These are phyloP conservation scores for Endothia cerciana DNA, from an alignment of 2,329 filamentous ascomycete genomes.

Conservation along the genomic window DNA sequence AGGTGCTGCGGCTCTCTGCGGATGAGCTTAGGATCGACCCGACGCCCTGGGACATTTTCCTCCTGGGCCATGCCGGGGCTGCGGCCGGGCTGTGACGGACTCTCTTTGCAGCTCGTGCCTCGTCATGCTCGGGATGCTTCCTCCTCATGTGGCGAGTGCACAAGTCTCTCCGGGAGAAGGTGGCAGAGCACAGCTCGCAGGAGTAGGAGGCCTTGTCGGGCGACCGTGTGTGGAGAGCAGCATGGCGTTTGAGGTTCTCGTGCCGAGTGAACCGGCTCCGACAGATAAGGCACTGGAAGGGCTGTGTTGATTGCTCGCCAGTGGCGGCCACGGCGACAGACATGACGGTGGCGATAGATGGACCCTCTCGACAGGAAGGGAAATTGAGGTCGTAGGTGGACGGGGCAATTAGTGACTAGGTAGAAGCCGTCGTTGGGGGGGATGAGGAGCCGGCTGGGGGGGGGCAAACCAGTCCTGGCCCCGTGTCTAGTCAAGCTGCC, in stretches of 20 bases:
- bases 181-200: conserved; percentile 43
- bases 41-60: not conserved
- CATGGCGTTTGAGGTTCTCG: conserved; percentile 48
- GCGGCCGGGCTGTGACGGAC: conserved; percentile 13
- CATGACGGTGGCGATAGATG: conserved; percentile 9
- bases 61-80: not conserved
- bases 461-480: not conserved
- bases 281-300: conserved; percentile 46
- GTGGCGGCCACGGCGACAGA: conserved; percentile 13
- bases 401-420: not conserved
- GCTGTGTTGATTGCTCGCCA: conserved; percentile 35
- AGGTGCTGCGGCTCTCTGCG: conserved; percentile 4
- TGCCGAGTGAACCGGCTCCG: conserved; percentile 43
- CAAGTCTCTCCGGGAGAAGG: conserved; percentile 46
- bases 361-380: not conserved
- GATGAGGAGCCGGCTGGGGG: not conserved
- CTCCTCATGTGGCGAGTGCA: conserved; percentile 46
- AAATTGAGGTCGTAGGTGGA: not conserved
- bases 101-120: conserved; percentile 20
- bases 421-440: not conserved
- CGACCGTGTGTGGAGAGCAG: conserved; percentile 42
- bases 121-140: conserved; percentile 41
- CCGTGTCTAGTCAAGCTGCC: not conserved
- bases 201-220: conserved; percentile 37
- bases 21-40: conserved; percentile 8